Percentiles rank a stretch among this genome's conserved stretches.
phyloP scores from a whole-genome alignment of 495 filamentous ascomycete genomes.

The Penicillium fimorum region DNA sequence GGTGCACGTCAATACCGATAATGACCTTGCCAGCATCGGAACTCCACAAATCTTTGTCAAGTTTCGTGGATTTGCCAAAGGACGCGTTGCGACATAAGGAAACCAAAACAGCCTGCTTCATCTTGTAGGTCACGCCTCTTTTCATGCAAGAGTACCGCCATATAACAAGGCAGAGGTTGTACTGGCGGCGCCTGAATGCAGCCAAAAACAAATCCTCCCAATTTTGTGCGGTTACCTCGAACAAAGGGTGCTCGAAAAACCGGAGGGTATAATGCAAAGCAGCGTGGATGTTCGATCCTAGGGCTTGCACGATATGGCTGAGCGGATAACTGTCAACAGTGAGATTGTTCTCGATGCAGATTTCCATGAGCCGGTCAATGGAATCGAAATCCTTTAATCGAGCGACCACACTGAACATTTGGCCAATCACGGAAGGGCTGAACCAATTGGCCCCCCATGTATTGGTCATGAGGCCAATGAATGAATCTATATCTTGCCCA shows the following conservation, averaged over 20 bases:
- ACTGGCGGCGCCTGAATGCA: slow-evolving; percentile 36
- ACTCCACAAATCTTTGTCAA: slow-evolving; percentile 23
- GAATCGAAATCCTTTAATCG: slow-evolving; percentile 25
- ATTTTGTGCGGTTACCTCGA: slow-evolving; percentile 10
- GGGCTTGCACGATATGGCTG: slow-evolving; percentile 23
- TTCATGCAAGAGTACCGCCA: slow-evolving; percentile 51
- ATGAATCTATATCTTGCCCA: slow-evolving; percentile 34
- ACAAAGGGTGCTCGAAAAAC: slow-evolving; percentile 16
- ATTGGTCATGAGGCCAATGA: slow-evolving; percentile 33
- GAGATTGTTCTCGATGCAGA: slow-evolving; percentile 28
- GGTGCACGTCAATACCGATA: slow-evolving; percentile 32
- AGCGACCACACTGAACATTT: slow-evolving; percentile 35
- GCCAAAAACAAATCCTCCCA: slow-evolving; percentile 41
- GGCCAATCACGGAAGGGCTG: slow-evolving; percentile 30
- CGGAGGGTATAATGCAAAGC: slow-evolving; percentile 24
- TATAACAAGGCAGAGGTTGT: slow-evolving; percentile 47
- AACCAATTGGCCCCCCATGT: slow-evolving; percentile 37
- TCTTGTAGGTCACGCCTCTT: slow-evolving; percentile 31
- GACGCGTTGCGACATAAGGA: slow-evolving; percentile 30
- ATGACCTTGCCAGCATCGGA: slow-evolving; percentile 41
- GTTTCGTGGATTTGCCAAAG: slow-evolving; percentile 5
- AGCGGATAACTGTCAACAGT: slow-evolving; percentile 21
- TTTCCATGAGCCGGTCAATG: slow-evolving; percentile 27
- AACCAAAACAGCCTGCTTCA: slow-evolving; percentile 31
- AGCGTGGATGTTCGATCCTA: slow-evolving; percentile 20